These are phyloP conservation scores for Tolypocladium amazonense DNA, from an alignment of 2,329 filamentous ascomycete species.

Conservation along the genomic window DNA sequence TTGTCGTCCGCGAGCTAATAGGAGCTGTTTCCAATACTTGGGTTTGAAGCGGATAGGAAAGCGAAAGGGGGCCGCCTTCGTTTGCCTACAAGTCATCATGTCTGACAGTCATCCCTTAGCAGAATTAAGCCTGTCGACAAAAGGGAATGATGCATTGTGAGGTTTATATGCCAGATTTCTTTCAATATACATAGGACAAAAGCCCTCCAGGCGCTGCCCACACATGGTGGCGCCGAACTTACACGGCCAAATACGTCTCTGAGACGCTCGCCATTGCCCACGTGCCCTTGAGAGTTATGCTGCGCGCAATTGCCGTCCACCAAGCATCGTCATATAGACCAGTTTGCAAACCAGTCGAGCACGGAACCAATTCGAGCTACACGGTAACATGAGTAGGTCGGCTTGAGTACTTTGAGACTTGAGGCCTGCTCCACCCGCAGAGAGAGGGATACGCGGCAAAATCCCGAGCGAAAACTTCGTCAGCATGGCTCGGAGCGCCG, in stretches of 20 bases:
- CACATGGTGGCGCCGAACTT: background rate
- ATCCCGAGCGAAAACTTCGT: background rate
- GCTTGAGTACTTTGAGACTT: background rate
- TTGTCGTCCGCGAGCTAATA: background rate
- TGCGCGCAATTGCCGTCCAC: background rate
- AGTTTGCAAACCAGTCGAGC: background rate
- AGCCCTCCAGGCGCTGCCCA: background rate
- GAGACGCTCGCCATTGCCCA: background rate
- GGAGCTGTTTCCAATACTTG: too few species aligned
- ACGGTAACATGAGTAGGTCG: background rate
- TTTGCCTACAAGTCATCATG: background rate
- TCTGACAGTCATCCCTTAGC: background rate
- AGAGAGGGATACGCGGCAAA: background rate
- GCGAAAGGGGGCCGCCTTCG: too few species aligned
- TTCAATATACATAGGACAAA: constrained; percentile 2
- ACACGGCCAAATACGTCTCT: background rate
- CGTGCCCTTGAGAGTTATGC: background rate
- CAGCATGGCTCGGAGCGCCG: background rate
- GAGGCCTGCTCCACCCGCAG: background rate
- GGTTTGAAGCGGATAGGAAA: background rate
- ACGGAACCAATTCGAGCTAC: background rate
- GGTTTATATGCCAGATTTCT: background rate
- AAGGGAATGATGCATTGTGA: constrained; percentile 3
- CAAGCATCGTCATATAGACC: background rate
- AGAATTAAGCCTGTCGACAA: background rate